Conservation (phyloP, 768 basidiomycete genomes). For the Pisolithus albus region DNA sequence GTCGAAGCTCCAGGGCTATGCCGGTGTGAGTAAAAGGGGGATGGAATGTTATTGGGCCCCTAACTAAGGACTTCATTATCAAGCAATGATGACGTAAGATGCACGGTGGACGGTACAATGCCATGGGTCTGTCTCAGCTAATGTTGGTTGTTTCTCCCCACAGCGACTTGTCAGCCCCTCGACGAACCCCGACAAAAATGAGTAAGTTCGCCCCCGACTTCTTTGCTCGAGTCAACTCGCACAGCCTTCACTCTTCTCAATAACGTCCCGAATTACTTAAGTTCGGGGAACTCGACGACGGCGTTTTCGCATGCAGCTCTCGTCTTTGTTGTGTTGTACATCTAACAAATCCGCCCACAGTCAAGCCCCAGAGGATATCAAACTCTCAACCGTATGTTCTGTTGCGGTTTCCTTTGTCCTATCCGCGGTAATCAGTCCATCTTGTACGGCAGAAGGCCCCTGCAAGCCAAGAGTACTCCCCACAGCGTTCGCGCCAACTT, state of each 20-base stretch:
- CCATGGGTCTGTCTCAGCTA: constrained; percentile 9
- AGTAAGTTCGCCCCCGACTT: constrained; percentile 25
- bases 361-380: constrained; percentile 36
- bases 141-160: constrained; percentile 6
- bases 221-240: constrained; percentile 10
- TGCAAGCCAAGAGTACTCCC: constrained; percentile 36
- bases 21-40: constrained; percentile 12
- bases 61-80: constrained; percentile 2
- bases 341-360: constrained; percentile 49
- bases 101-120: constrained; percentile 9
- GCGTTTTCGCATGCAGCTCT: constrained; percentile 50
- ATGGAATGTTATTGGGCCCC: background rate
- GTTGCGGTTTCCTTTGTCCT: background rate
- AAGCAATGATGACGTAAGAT: constrained; percentile 30
- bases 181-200: constrained; percentile 17
- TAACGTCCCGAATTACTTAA: constrained; percentile 17
- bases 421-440: background rate
- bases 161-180: constrained; percentile 23
- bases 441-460: constrained; percentile 3
- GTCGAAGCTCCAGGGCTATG: constrained; percentile 13
- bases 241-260: constrained; percentile 7
- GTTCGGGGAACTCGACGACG: constrained; percentile 20
- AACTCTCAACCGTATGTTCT: constrained; percentile 25
- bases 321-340: constrained; percentile 57
- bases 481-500: constrained; percentile 43